Evolutionary conservation across 352 stramenopile species (phyloP).

Genomic region (Pythium dissotocum): DNA sequence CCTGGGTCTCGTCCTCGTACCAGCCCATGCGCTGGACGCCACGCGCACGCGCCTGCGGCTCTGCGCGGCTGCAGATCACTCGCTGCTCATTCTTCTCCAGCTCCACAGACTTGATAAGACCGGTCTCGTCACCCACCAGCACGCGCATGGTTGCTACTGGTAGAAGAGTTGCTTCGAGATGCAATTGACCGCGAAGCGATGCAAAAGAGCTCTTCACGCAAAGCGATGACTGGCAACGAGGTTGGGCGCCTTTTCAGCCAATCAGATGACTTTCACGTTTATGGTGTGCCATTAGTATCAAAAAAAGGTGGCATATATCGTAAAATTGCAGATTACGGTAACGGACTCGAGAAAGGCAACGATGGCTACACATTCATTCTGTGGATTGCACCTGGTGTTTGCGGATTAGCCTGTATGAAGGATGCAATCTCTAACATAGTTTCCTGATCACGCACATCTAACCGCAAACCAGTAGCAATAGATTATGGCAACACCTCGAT

Average conservation of each 20-base stretch:
- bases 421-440: no score
- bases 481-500: no score
- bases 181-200: slow-evolving; percentile 17
- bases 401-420: no score
- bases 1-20: slow-evolving; percentile 53
- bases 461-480: no score
- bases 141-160: slow-evolving; percentile 52
- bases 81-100: slow-evolving; percentile 72
- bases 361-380: no score
- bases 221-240: slow-evolving; percentile 26
- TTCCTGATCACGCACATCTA: no score
- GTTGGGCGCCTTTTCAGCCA: slow-evolving; percentile 14
- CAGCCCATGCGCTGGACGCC: slow-evolving; percentile 61
- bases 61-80: slow-evolving; percentile 44
- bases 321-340: no score
- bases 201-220: slow-evolving; percentile 3
- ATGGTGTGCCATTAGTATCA: background rate
- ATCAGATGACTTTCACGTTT: slow-evolving; percentile 1
- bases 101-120: slow-evolving; percentile 79
- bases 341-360: no score
- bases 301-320: no score
- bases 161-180: background rate
- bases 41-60: slow-evolving; percentile 49
- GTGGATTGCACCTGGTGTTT: no score
- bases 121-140: slow-evolving; percentile 79